phyloP scores from a whole-genome alignment of 768 basidiomycete genomes.

The Russula sp. region DNA sequence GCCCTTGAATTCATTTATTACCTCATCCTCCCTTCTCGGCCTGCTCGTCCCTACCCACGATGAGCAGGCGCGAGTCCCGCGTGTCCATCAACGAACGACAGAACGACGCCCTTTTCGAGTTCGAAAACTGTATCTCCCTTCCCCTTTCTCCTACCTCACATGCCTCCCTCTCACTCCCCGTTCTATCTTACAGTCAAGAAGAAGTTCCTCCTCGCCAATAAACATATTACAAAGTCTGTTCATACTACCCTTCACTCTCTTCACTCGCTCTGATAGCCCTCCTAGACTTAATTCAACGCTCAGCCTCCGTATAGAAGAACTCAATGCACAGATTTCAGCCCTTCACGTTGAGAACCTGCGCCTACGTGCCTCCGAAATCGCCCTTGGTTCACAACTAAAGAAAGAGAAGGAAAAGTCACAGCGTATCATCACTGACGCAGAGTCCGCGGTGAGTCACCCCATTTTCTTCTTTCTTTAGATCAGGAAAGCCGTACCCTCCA shows the following conservation, averaged over 20 bases:
- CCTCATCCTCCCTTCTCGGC: constrained; percentile 6
- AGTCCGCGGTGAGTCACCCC: constrained; percentile 58
- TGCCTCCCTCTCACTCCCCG: constrained; percentile 23
- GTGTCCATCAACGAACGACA: constrained; percentile 57
- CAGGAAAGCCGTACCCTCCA: not conserved
- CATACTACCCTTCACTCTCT: constrained; percentile 1
- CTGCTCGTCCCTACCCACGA: constrained; percentile 26
- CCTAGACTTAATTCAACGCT: constrained; percentile 77
- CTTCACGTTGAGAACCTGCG: constrained; percentile 80
- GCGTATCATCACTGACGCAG: constrained; percentile 65
- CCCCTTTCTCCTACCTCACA: constrained; percentile 28
- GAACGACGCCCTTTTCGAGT: constrained; percentile 76
- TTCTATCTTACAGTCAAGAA: constrained; percentile 68
- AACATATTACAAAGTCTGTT: constrained; percentile 79
- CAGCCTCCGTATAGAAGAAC: constrained; percentile 77
- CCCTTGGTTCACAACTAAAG: constrained; percentile 68
- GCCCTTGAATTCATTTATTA: too few species aligned
- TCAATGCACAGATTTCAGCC: constrained; percentile 76
- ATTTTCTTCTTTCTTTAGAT: constrained; percentile 1
- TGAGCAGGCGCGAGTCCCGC: constrained; percentile 37
- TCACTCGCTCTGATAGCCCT: constrained; percentile 6
- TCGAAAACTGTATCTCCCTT: constrained; percentile 68
- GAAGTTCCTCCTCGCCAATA: constrained; percentile 86
- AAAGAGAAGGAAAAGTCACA: constrained; percentile 73
- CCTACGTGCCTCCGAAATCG: constrained; percentile 74